phyloP scores from a whole-genome alignment of 257 asterid species.

The Rubia yunnanensis region DNA sequence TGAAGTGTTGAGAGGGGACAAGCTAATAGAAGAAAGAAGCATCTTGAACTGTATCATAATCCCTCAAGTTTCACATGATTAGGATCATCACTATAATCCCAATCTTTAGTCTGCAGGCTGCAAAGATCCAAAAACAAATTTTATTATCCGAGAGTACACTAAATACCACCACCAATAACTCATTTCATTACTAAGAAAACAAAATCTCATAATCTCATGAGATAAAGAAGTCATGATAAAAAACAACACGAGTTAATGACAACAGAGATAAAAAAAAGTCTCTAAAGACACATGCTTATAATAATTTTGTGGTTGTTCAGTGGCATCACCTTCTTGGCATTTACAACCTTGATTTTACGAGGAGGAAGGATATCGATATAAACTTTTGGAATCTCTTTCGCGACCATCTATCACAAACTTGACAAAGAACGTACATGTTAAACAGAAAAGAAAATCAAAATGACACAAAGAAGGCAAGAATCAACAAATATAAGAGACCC shows the following conservation, averaged over 20 bases:
- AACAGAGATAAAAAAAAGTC: not conserved
- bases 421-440: too few species aligned
- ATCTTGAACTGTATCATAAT: slow-evolving; percentile 12
- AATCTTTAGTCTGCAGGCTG: slow-evolving; percentile 93
- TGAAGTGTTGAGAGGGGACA: not conserved
- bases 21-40: not conserved
- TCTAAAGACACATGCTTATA: not conserved
- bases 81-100: slow-evolving; percentile 84
- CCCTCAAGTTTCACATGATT: slow-evolving; percentile 74
- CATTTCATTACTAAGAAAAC: not conserved
- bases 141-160: not conserved
- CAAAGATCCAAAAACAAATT: slow-evolving; percentile 10
- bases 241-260: too few species aligned
- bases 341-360: slow-evolving; percentile 59
- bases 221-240: not conserved
- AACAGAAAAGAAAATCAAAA: too few species aligned
- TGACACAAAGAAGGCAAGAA: too few species aligned
- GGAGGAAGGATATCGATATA: slow-evolving; percentile 86
- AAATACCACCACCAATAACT: not conserved
- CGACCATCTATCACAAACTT: slow-evolving; percentile 87
- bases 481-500: too few species aligned
- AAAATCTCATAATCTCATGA: not conserved
- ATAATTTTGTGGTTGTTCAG: not conserved
- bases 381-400: slow-evolving; percentile 82
- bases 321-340: slow-evolving; percentile 61